Conservation (phyloP, 192 early-diverging fungal species). For the Backusella mclennaniae region DNA sequence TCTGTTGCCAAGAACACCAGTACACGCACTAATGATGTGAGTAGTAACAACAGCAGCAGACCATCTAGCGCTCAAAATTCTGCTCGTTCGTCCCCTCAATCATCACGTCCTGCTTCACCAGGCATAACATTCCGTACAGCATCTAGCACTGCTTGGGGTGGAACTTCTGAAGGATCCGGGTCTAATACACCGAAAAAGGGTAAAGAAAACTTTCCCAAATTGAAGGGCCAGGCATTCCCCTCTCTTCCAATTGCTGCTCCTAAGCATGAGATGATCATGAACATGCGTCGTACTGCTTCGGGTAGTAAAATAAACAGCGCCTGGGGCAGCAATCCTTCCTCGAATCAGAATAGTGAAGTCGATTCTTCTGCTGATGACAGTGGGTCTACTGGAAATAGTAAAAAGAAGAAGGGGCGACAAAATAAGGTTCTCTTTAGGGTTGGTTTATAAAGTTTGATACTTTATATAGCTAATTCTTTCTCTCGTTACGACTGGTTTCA, state of each 20-base stretch:
- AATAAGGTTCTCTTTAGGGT: constrained; percentile 12
- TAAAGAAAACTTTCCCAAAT: constrained; percentile 1
- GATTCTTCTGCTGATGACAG: not conserved
- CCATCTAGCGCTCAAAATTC: constrained; percentile 27
- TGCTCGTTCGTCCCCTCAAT: constrained; percentile 10
- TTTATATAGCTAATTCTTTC: not conserved
- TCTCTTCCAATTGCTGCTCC: constrained; percentile 30
- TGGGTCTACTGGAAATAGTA: not conserved
- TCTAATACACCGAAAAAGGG: not conserved
- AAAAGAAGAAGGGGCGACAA: constrained; percentile 11
- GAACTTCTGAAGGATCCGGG: constrained; percentile 8
- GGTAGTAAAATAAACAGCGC: not conserved
- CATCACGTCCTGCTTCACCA: constrained; percentile 6
- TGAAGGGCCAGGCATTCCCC: constrained; percentile 24
- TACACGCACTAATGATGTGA: not conserved
- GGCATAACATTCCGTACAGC: constrained; percentile 18
- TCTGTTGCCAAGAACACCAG: not conserved
- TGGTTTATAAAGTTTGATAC: constrained; percentile 2
- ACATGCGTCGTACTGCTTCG: constrained; percentile 26
- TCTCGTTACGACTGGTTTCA: not conserved
- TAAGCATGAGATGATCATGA: constrained; percentile 22
- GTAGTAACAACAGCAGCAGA: not conserved
- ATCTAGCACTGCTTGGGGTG: constrained; percentile 11
- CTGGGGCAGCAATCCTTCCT: not conserved
- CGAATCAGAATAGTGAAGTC: not conserved